A percentile compares a stretch with the other conserved stretches of the same genome.
Evolutionary conservation across 2,329 filamentous ascomycete species (phyloP).

Genomic region (Dactylellina haptotyla): DNA sequence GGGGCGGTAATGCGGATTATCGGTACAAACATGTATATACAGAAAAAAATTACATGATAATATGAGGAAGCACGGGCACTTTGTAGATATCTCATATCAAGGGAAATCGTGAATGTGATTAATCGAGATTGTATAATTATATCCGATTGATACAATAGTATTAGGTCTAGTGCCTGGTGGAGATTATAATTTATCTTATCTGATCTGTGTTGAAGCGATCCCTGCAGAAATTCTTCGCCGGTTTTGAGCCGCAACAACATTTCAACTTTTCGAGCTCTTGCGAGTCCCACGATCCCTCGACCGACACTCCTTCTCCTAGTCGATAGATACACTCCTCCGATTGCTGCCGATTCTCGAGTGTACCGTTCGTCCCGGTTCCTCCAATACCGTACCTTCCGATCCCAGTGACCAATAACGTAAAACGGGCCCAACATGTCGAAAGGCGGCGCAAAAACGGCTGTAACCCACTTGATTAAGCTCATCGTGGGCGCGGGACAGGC

Average conservation of each 20-base stretch:
- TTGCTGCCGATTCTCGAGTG: no score
- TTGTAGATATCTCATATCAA: no score
- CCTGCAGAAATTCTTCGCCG: conserved; percentile 12
- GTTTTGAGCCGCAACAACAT: conserved; percentile 4
- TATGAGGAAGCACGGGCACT: no score
- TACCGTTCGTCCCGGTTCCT: no score
- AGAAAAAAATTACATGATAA: no score
- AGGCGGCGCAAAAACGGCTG: conserved; percentile 61
- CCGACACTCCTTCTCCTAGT: neutral
- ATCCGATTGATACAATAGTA: neutral
- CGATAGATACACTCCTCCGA: no score
- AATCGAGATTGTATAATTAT: neutral
- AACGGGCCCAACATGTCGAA: conserved; percentile 45
- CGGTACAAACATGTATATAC: no score
- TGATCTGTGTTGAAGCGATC: neutral
- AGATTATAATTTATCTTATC: no score
- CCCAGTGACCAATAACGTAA: no score
- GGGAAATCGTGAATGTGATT: no score
- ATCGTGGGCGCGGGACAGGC: conserved; percentile 97
- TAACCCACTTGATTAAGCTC: conserved; percentile 88
- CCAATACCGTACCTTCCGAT: no score
- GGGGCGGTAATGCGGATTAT: neutral
- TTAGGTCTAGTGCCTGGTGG: no score
- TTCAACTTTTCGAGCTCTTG: neutral
- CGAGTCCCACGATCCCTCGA: neutral